These are phyloP conservation scores for Aspergillus phoenicis DNA, from an alignment of 2,329 filamentous ascomycete species.

Conservation along the genomic window DNA sequence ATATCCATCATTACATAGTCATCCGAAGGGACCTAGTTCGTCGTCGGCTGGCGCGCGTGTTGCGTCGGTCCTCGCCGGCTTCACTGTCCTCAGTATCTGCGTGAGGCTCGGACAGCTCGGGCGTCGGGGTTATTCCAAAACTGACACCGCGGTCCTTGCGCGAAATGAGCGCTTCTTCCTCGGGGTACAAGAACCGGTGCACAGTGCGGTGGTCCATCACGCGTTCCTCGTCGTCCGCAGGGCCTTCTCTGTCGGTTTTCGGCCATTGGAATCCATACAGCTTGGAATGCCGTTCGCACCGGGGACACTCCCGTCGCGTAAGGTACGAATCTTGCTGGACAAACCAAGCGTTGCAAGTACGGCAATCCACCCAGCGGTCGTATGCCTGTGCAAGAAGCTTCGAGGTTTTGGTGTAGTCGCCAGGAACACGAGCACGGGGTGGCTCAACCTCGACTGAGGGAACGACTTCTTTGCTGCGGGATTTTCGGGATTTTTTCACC, in stretches of 20 bases:
- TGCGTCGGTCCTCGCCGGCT: conserved; percentile 36
- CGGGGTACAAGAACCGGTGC: conserved; percentile 76
- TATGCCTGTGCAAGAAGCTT: conserved; percentile 75
- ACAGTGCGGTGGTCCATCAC: conserved; percentile 84
- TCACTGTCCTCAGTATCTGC: conserved; percentile 45
- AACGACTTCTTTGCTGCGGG: conserved; percentile 33
- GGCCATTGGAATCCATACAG: conserved; percentile 95
- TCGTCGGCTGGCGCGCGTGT: conserved; percentile 39
- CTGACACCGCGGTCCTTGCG: conserved; percentile 43
- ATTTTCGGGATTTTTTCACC: conserved; percentile 24
- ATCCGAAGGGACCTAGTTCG: conserved; percentile 37
- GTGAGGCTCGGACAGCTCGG: conserved; percentile 41
- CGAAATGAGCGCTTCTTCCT: conserved; percentile 60
- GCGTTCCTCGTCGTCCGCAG: conserved; percentile 67
- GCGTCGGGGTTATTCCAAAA: conserved; percentile 40
- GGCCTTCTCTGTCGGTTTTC: conserved; percentile 82
- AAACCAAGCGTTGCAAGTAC: conserved; percentile 78
- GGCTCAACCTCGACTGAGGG: conserved; percentile 43
- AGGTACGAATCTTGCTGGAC: conserved; percentile 87
- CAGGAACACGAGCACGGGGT: conserved; percentile 58
- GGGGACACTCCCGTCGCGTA: conserved; percentile 81
- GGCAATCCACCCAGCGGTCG: conserved; percentile 85
- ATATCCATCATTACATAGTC: conserved; percentile 35
- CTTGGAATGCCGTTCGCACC: conserved; percentile 94
- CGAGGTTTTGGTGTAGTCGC: conserved; percentile 81